Evolutionary conservation across 2,329 filamentous ascomycete species (phyloP), one percentile per base, ranked within the genome.

Genomic region (Ophiostoma triangulosporum): DNA sequence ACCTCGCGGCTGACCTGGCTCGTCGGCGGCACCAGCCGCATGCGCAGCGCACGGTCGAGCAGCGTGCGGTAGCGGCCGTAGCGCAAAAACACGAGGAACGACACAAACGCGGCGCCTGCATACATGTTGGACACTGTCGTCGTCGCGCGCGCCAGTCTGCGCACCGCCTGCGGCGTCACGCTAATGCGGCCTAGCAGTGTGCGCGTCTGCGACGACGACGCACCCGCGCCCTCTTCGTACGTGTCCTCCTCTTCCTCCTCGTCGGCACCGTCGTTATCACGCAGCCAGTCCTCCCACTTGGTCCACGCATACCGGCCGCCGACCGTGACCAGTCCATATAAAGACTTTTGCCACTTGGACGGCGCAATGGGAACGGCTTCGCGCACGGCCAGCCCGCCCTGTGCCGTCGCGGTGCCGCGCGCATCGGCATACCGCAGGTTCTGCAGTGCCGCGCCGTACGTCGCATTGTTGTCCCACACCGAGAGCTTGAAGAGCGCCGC

Each of bases 401-500:
- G 33, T 9, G 33, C 35, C 20, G 11, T 29, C 5, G n/a, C 29
- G 11, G 15, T 12, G 4, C 33, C 76, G 57, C 91, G 78, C 49
- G 89, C 90, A 65, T 97, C 91, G 11, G 87, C 86, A 64, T 91
- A 97, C 64, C 83, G 83, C 27, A 98, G 76, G 58, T 95, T 95
- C 68, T 98, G 93, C 50, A 98, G 73, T 33, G 88, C 83, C 11
- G 93, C 93, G 56, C 93, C 93, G 67, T 98, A 97, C 5, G 87
- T 94, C 36, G 93, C 88, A 66, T 95, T 84, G 66, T 96, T 88
- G 67, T 97, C 90, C 93, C 93, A 98, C 55, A 98, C 83, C 15
- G 86, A 88, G 57, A 98, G 77, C 69, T 98, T 98, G 74, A 96
- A 98, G 7, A 98, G 73, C 3, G 89, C 73, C 2, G 84, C 80